These are phyloP conservation scores for Yamadazyma insecticola DNA, from an alignment of 805 yeast species.

Conservation along the genomic window DNA sequence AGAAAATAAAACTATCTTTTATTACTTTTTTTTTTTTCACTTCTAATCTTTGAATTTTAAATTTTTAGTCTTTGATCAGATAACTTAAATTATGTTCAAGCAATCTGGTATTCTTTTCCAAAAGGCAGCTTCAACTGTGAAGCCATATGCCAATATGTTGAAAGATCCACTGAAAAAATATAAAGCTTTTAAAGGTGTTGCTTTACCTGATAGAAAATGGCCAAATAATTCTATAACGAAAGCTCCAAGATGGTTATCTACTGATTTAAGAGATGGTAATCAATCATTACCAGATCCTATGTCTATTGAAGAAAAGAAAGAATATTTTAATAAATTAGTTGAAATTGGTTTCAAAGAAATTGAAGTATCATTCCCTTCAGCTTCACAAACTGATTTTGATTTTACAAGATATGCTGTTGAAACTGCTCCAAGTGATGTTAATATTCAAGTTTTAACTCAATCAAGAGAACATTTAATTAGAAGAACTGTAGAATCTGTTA, in stretches of 20 bases:
- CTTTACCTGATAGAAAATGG: slow-evolving; percentile 65
- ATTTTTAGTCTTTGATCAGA: background rate
- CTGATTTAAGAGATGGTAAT: slow-evolving; percentile 78
- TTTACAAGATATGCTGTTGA: slow-evolving; percentile 77
- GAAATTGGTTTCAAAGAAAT: slow-evolving; percentile 78
- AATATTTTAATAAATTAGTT: slow-evolving; percentile 65
- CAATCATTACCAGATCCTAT: slow-evolving; percentile 81
- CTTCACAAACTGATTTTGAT: slow-evolving; percentile 79
- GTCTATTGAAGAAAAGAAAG: slow-evolving; percentile 70
- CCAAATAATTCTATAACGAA: slow-evolving; percentile 60
- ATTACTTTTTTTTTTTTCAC: no score
- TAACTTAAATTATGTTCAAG: slow-evolving; percentile 13
- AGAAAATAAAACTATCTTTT: background rate
- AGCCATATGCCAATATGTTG: slow-evolving; percentile 43
- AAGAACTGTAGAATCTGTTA: slow-evolving; percentile 68
- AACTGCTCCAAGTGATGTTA: slow-evolving; percentile 71
- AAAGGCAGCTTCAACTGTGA: slow-evolving; percentile 8
- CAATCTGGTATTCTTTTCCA: slow-evolving; percentile 8
- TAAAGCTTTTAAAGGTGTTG: slow-evolving; percentile 49
- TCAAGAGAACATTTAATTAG: slow-evolving; percentile 71
- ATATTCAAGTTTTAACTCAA: slow-evolving; percentile 70
- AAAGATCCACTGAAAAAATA: slow-evolving; percentile 66
- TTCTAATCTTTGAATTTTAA: background rate
- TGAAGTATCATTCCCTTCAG: slow-evolving; percentile 78
- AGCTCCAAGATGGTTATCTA: slow-evolving; percentile 78